Conservation (phyloP, 2,329 filamentous ascomycete species). For the Diplodia intermedia region DNA sequence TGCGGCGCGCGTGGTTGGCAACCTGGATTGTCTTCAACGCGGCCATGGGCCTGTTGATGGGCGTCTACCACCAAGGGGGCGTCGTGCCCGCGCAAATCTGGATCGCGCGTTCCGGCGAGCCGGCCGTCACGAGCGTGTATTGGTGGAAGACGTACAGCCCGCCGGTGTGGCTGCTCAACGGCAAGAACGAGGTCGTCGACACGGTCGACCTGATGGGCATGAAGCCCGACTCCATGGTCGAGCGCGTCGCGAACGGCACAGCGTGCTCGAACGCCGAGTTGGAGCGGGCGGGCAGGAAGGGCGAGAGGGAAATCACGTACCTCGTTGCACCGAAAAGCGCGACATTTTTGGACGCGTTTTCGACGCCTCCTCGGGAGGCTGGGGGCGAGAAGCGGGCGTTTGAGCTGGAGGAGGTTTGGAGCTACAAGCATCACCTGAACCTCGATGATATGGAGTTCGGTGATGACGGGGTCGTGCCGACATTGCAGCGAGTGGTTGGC, state of each 20-base stretch:
- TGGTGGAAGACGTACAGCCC: constrained; percentile 92
- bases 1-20: constrained; percentile 59
- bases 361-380: background rate
- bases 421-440: constrained; percentile 71
- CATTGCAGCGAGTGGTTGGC: constrained; percentile 69
- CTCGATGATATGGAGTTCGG: constrained; percentile 82
- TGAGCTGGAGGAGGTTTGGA: constrained; percentile 74
- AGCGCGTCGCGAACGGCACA: constrained; percentile 64
- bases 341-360: constrained; percentile 68
- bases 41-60: constrained; percentile 74
- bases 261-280: constrained; percentile 64
- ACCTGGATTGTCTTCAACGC: constrained; percentile 75
- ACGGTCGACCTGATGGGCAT: constrained; percentile 79
- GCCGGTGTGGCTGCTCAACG: constrained; percentile 79
- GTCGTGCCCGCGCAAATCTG: constrained; percentile 78
- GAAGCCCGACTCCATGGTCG: constrained; percentile 65
- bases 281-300: constrained; percentile 51
- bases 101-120: constrained; percentile 69
- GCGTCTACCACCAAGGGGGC: constrained; percentile 81
- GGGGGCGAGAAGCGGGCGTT: constrained; percentile 51
- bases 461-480: constrained; percentile 76
- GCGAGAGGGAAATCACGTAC: constrained; percentile 56
- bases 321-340: constrained; percentile 77
- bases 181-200: constrained; percentile 73
- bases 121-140: constrained; percentile 61